These are phyloP conservation scores for Gastroboletus turbinatus DNA, from an alignment of 1,284 basidiomycete species.

Conservation along the genomic window DNA sequence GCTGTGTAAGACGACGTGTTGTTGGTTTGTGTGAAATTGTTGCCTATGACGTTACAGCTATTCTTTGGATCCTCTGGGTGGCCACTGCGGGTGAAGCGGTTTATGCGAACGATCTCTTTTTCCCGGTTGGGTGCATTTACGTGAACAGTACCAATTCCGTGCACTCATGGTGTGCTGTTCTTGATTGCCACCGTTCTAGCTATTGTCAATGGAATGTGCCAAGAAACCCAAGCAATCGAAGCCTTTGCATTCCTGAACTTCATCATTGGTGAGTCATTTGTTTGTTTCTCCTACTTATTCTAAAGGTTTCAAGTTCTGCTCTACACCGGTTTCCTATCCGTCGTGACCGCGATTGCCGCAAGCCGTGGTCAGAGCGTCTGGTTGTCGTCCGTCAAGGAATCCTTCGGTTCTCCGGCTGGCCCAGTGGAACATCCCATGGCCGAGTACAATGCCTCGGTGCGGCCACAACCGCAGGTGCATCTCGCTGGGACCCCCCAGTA, in stretches of 20 bases:
- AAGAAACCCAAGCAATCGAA: conserved; percentile 44
- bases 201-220: conserved; percentile 35
- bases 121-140: conserved; percentile 25
- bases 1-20: conserved; percentile 30
- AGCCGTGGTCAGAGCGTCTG: conserved; percentile 44
- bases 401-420: conserved; percentile 27
- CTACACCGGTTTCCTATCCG: conserved; percentile 40
- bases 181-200: conserved; percentile 8
- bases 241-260: conserved; percentile 57
- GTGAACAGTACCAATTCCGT: conserved; percentile 11
- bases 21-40: not conserved
- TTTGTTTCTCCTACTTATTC: not conserved
- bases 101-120: conserved; percentile 19
- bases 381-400: conserved; percentile 42
- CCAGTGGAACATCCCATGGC: conserved; percentile 20
- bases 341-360: conserved; percentile 38
- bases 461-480: not conserved
- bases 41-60: conserved; percentile 32
- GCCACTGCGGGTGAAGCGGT: conserved; percentile 45
- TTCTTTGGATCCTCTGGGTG: conserved; percentile 61
- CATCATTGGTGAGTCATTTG: conserved; percentile 42
- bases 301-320: conserved; percentile 38
- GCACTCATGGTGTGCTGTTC: not conserved
- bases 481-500: conserved; percentile 2
- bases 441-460: conserved; percentile 14